Evolutionary conservation across 106 monocot genomes (phyloP), one percentile per base, ranked within the genome.

Genomic region (Dioscorea dumetorum): DNA sequence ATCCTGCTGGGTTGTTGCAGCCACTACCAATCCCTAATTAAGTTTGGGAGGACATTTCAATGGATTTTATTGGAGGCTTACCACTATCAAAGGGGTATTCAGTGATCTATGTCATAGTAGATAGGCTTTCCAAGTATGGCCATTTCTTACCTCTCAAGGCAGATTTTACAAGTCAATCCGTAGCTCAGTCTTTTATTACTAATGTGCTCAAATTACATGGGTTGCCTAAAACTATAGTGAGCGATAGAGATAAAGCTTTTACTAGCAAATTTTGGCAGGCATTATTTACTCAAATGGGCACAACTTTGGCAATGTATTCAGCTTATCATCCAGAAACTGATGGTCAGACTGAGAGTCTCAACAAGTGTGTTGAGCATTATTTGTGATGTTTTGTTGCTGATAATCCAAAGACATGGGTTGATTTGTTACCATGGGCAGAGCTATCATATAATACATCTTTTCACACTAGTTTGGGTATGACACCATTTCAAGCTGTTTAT

Each of bases 11-110:
- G 17, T 12, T 73, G 14, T 28, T 73, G 9, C 65, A 64, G 41
- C 64, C 64, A 12, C 33, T 73, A 13, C 73, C 73, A 5, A 66
- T 73, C 3, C 73, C 65, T 6, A 33, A 33, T 0, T 6, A n/a
- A 33, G 48, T 59, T 22, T 74, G 74, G 58, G 22, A 59, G n/a
- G 52, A 58, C 59, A 24, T 74, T 13, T 18, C 53, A 0, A 58
- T 74, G 35, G 66, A 67, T 18, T 74, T 67, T n/a, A 67, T 74
- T n/a, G 22, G 0, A 8, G 49, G 49, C 0, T 19, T 66, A 12
- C 48, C 74, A 1, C n/a, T 7, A 7, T 3, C 7, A 7, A 34
- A 7, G 7, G 34, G 34, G 7, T 7, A 34, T 7, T 34, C 34
- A 4, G 34, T 34, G 3, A 34, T 34, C 34, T 34, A 4, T 3